phyloP scores from a whole-genome alignment of 805 yeast species.

The Kurtzmaniella fragi region DNA sequence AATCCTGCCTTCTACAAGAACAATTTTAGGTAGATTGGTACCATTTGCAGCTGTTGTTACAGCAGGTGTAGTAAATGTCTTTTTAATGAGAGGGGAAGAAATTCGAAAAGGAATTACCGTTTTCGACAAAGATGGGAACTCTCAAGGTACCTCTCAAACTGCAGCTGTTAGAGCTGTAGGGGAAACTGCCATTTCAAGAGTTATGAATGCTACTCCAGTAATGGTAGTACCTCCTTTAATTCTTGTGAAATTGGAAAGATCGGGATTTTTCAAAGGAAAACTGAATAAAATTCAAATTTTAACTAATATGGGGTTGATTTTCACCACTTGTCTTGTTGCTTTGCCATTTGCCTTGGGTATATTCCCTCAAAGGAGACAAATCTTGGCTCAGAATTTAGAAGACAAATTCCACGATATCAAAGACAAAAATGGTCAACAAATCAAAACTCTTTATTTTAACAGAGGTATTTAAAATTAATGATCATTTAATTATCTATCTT shows the following conservation, averaged over 20 bases:
- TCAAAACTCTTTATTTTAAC: constrained; percentile 73
- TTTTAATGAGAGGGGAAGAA: constrained; percentile 94
- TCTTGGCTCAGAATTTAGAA: constrained; percentile 61
- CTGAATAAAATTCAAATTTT: constrained; percentile 59
- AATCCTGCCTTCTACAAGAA: constrained; percentile 63
- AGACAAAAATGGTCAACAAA: constrained; percentile 54
- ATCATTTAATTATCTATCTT: not conserved
- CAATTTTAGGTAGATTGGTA: constrained; percentile 77
- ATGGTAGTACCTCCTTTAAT: constrained; percentile 95
- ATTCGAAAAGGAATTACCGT: constrained; percentile 79
- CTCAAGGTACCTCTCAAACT: constrained; percentile 62
- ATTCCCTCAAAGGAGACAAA: constrained; percentile 82
- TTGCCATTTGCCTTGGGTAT: constrained; percentile 94
- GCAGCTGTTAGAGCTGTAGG: constrained; percentile 95
- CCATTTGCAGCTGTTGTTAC: constrained; percentile 99
- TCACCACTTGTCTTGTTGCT: constrained; percentile 78
- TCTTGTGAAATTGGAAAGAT: constrained; percentile 70
- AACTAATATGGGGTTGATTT: constrained; percentile 81
- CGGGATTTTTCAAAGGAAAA: constrained; percentile 58
- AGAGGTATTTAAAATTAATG: constrained; percentile 73
- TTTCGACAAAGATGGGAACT: constrained; percentile 54
- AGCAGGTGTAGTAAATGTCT: constrained; percentile 96
- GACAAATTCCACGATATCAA: constrained; percentile 54
- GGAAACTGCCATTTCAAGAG: constrained; percentile 93
- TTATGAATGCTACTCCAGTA: constrained; percentile 93